These are phyloP conservation scores for Trichothecium roseum DNA, from an alignment of 2,329 filamentous ascomycete genomes.

Conservation along the genomic window DNA sequence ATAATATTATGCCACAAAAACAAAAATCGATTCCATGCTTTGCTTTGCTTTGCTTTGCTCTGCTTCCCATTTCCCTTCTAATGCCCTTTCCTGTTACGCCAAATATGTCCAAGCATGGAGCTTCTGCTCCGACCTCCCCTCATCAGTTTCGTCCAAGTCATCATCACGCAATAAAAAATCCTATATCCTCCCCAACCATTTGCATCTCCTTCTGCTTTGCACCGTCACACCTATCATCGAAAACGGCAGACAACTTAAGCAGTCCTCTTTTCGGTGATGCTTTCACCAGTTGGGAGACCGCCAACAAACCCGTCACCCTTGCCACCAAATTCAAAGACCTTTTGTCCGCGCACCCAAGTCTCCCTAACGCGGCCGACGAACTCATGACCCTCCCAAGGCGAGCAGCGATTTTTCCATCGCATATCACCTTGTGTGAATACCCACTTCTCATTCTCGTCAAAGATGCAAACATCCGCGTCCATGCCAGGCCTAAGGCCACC, in stretches of 20 bases:
- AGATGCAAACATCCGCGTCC: slow-evolving; percentile 86
- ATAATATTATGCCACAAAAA: too few relatives aligned
- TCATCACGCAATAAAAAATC: neutral
- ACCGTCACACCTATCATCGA: neutral
- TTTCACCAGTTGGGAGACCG: slow-evolving; percentile 35
- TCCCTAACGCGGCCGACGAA: slow-evolving; percentile 71
- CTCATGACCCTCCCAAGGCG: slow-evolving; percentile 74
- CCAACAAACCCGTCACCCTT: slow-evolving; percentile 42
- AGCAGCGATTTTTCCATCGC: slow-evolving; percentile 91
- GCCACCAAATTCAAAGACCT: slow-evolving; percentile 61
- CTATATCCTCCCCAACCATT: neutral
- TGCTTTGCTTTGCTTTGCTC: too few relatives aligned
- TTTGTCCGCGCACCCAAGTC: slow-evolving; percentile 73
- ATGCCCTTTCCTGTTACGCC: too few relatives aligned
- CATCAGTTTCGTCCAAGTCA: neutral
- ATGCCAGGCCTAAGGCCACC: slow-evolving; percentile 72
- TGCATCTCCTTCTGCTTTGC: neutral
- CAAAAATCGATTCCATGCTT: too few relatives aligned
- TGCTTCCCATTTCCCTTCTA: too few relatives aligned
- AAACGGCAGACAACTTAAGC: slow-evolving; percentile 15
- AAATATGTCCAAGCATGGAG: neutral
- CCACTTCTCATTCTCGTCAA: slow-evolving; percentile 77
- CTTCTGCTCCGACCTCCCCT: neutral
- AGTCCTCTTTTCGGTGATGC: slow-evolving; percentile 50
- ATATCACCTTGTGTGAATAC: slow-evolving; percentile 66